Evolutionary conservation across 192 early-diverging fungal species (phyloP), one percentile per base, ranked within the genome.

Genomic region (Haplosporangium gracile): DNA sequence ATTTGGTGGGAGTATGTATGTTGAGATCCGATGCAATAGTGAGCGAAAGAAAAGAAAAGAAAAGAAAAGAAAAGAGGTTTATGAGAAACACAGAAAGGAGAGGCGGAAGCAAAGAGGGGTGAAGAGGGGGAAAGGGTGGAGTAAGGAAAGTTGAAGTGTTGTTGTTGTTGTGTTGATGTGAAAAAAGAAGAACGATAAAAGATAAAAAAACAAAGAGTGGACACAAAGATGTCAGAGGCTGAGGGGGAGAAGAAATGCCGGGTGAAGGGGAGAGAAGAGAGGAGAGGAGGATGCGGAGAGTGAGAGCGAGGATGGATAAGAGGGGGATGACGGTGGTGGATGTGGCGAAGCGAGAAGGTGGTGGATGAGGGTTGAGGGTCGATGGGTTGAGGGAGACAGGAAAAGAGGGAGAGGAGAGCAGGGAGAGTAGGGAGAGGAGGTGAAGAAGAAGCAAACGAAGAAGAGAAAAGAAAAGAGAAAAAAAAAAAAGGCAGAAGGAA

Each of bases 191-290:
- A 26, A 57, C n/a, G 36, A 36, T 36, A 36, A 36, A 36, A 36
- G 36, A 36, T 36, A 36, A 36, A 36, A 36, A 36, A 36, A 36
- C 1, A 36, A 2, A 0, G 26, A 15, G 60, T 65, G 60, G 55
- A 57, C 55, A 57, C 55, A 57, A 57, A 57, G 22, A 57, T 57
- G 55, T 57, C 55, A 57, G 55, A 57, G 55, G 55, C 55, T 26
- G n/a, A 26, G 8, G 8, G 55, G 55, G 53, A n/a, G 18, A 26
- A 22, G 5, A 51, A 20, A 51, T 51, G 55, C 55, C 29, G 60
- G 29, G 60, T 32, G 26, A 15, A 65, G 60, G 60, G 60, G n/a
- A 32, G 60, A 15, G 20, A 18, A 51, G 49, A 22, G 15, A 38
- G 39, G 29, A 75, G 36, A 38, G 74, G 57, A 32, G 13, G 75